A percentile compares a stretch with the other conserved stretches of the same genome.
phyloP scores from a whole-genome alignment of 805 yeast species.

The Saturnispora diversa region DNA sequence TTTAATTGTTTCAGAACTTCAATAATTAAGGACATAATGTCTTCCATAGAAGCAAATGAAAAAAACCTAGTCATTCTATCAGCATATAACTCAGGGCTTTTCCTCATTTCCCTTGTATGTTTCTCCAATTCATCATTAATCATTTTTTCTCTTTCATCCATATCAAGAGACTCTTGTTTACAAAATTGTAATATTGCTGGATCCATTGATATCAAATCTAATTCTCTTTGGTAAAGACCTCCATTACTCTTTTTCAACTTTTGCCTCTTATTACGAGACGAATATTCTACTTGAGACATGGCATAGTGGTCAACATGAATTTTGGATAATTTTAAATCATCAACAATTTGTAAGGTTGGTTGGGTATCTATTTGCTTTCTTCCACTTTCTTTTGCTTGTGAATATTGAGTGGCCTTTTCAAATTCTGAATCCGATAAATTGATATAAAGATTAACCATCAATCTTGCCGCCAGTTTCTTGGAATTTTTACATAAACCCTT shows the following conservation, averaged over 20 bases:
- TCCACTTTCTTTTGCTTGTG: constrained; percentile 17
- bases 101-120: constrained; percentile 13
- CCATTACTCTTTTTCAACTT: constrained; percentile 25
- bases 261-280: constrained; percentile 31
- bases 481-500: constrained; percentile 51
- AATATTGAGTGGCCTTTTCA: constrained; percentile 23
- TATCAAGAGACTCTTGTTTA: constrained; percentile 13
- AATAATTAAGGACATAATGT: constrained; percentile 34
- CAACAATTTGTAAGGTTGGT: constrained; percentile 35
- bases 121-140: constrained; percentile 21
- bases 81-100: constrained; percentile 28
- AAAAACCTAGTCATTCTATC: constrained; percentile 47
- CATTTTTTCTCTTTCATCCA: constrained; percentile 22
- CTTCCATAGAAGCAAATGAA: constrained; percentile 36
- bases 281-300: constrained; percentile 36
- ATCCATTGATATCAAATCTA: constrained; percentile 38
- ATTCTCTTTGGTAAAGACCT: constrained; percentile 18
- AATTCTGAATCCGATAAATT: constrained; percentile 45
- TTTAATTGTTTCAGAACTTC: constrained; percentile 39
- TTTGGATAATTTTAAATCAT: constrained; percentile 26
- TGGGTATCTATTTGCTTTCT: constrained; percentile 34
- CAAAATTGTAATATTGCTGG: constrained; percentile 44
- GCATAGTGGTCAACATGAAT: constrained; percentile 27
- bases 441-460: constrained; percentile 45
- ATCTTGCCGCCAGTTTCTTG: constrained; percentile 38